These are phyloP conservation scores for Rhizophagus prolifer DNA, from an alignment of 192 early-diverging fungal genomes.

Conservation along the genomic window DNA sequence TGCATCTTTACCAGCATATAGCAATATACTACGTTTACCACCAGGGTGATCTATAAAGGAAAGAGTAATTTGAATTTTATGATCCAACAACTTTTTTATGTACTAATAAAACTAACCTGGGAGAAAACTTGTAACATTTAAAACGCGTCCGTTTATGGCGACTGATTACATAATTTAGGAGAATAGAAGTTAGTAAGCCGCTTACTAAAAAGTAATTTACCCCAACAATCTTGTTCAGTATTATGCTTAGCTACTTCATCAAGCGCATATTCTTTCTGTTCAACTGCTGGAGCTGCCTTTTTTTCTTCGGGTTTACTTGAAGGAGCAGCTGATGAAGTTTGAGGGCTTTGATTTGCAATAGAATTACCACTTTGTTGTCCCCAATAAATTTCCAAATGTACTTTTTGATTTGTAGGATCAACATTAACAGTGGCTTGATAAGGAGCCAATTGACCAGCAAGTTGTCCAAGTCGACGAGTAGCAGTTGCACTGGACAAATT, in stretches of 20 bases:
- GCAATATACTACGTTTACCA: slow-evolving; percentile 81
- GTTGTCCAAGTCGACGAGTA: slow-evolving; percentile 62
- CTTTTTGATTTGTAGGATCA: slow-evolving; percentile 47
- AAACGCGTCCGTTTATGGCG: slow-evolving; percentile 78
- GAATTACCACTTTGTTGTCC: slow-evolving; percentile 31
- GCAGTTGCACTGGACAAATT: slow-evolving; percentile 49
- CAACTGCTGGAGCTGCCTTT: background rate
- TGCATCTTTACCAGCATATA: slow-evolving; percentile 84
- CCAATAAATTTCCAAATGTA: slow-evolving; percentile 56
- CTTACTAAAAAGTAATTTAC: background rate
- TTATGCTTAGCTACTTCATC: slow-evolving; percentile 70
- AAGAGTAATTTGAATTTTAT: background rate
- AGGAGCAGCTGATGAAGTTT: slow-evolving; percentile 38
- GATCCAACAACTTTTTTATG: too few species aligned
- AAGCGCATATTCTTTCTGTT: slow-evolving; percentile 50
- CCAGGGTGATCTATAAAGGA: slow-evolving; percentile 66
- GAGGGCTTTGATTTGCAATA: slow-evolving; percentile 20
- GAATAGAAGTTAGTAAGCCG: background rate
- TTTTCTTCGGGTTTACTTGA: slow-evolving; percentile 31
- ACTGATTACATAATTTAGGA: slow-evolving; percentile 35
- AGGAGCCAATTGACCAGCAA: slow-evolving; percentile 65
- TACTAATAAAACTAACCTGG: slow-evolving; percentile 10
- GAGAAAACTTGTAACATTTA: slow-evolving; percentile 77
- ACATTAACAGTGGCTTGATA: slow-evolving; percentile 51
- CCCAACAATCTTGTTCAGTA: slow-evolving; percentile 78